phyloP scores from a whole-genome alignment of 768 basidiomycete genomes.

The Lentinula guzmanii region DNA sequence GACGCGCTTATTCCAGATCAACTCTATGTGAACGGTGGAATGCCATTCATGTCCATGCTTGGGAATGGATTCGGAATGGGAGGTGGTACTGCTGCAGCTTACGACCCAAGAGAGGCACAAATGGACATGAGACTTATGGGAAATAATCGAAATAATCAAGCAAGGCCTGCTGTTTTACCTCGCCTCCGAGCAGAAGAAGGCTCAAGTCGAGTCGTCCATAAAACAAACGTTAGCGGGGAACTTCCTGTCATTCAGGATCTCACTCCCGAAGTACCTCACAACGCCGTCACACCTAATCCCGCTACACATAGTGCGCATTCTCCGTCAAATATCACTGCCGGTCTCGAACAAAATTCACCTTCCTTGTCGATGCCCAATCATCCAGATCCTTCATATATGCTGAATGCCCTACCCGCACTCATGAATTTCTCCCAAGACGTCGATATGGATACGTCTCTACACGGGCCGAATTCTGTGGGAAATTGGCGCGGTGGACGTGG shows the following conservation, averaged over 20 bases:
- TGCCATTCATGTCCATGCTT: constrained; percentile 75
- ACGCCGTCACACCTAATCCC: constrained; percentile 20
- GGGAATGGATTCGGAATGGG: constrained; percentile 45
- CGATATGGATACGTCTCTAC: constrained; percentile 27
- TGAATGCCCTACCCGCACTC: background rate
- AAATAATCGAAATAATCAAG: constrained; percentile 31
- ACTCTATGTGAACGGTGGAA: constrained; percentile 47
- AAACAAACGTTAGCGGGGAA: constrained; percentile 53
- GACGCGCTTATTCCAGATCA: constrained; percentile 76
- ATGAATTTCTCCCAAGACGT: constrained; percentile 15
- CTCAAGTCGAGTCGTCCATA: constrained; percentile 26
- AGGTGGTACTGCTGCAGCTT: constrained; percentile 40
- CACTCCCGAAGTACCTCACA: constrained; percentile 47
- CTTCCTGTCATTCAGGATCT: constrained; percentile 81
- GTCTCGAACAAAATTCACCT: background rate
- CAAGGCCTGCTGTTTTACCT: constrained; percentile 53
- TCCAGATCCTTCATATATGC: constrained; percentile 1
- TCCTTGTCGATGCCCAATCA: background rate
- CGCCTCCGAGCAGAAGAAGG: constrained; percentile 51
- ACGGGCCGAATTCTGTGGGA: constrained; percentile 15
- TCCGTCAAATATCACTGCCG: constrained; percentile 10
- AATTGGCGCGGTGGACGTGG: constrained; percentile 21
- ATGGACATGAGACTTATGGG: constrained; percentile 69
- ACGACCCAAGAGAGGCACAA: constrained; percentile 73
- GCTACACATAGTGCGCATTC: constrained; percentile 15